Percentiles rank a stretch among this genome's conserved stretches.
phyloP scores from a whole-genome alignment of 176 grass and related monocot genomes.

The Tuctoria greenei region DNA sequence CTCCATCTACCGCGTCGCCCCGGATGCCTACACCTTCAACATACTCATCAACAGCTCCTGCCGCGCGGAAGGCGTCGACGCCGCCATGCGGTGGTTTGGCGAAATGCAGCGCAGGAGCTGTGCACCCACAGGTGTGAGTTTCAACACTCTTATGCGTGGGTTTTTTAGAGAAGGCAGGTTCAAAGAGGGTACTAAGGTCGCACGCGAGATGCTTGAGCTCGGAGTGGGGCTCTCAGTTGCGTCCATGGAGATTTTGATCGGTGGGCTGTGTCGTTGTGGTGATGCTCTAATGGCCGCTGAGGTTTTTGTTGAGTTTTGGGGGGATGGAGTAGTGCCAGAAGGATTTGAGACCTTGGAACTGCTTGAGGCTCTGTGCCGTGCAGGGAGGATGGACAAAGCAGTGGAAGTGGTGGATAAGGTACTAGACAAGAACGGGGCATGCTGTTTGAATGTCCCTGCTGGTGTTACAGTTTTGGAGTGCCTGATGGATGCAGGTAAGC shows the following conservation, averaged over 20 bases:
- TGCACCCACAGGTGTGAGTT: conserved; percentile 55
- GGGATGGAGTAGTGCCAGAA: conserved; percentile 48
- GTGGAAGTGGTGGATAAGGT: conserved; percentile 51
- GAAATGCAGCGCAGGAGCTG: conserved; percentile 55
- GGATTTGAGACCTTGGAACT: conserved; percentile 62
- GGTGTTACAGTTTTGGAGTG: conserved; percentile 58
- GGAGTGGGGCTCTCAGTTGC: conserved; percentile 46
- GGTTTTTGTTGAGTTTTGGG: conserved; percentile 52
- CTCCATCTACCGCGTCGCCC: conserved; percentile 44
- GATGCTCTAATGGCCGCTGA: conserved; percentile 46
- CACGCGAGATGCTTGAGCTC: conserved; percentile 78
- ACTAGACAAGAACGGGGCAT: conserved; percentile 40
- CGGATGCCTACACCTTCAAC: conserved; percentile 72
- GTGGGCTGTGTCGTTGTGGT: conserved; percentile 48
- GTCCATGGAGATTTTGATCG: conserved; percentile 66
- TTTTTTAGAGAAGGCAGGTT: conserved; percentile 61
- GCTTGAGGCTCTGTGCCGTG: conserved; percentile 51
- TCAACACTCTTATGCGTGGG: conserved; percentile 76
- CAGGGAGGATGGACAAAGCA: conserved; percentile 43
- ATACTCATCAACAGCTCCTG: conserved; percentile 71
- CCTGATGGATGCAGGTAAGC: conserved; percentile 41
- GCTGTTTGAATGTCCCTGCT: conserved; percentile 49
- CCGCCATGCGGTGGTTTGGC: conserved; percentile 61
- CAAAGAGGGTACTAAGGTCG: conserved; percentile 60
- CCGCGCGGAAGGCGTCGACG: conserved; percentile 42